phyloP scores from a whole-genome alignment of 495 filamentous ascomycete species.

The Hypoxylon fuscum region DNA sequence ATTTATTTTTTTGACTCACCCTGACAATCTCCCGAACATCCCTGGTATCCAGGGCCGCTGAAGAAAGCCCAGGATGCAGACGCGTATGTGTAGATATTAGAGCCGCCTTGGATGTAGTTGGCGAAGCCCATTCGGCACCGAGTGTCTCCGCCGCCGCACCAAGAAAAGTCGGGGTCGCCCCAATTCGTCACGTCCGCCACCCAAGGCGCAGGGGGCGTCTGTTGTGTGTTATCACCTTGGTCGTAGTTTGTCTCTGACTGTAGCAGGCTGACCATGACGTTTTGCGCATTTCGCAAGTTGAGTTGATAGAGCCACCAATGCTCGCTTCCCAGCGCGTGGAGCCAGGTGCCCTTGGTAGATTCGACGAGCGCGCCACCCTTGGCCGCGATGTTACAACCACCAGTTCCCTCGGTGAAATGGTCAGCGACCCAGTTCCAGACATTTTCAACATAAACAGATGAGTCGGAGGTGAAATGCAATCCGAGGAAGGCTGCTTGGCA shows the following conservation, averaged over 20 bases:
- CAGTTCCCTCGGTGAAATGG: conserved; percentile 70
- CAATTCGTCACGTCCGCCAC: conserved; percentile 49
- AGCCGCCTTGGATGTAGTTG: conserved; percentile 68
- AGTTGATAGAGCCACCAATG: conserved; percentile 82
- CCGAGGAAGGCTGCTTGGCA: conserved; percentile 69
- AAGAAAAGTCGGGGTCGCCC: conserved; percentile 66
- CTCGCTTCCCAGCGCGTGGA: conserved; percentile 75
- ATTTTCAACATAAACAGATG: conserved; percentile 72
- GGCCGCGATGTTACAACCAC: conserved; percentile 53
- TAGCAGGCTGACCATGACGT: conserved; percentile 80
- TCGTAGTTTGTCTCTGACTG: conserved; percentile 93
- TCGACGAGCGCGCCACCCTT: conserved; percentile 66
- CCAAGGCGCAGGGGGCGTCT: conserved; percentile 59
- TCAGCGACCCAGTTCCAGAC: conserved; percentile 78
- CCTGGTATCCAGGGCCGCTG: conserved; percentile 53
- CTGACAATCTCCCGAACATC: conserved; percentile 50
- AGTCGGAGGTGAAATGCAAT: conserved; percentile 69
- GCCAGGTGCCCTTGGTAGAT: conserved; percentile 66
- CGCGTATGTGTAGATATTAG: conserved; percentile 64
- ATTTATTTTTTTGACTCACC: conserved; percentile 24
- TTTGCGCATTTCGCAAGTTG: conserved; percentile 73
- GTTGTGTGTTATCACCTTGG: conserved; percentile 75
- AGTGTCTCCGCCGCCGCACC: conserved; percentile 46
- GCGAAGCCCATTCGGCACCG: conserved; percentile 64
- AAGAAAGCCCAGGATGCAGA: conserved; percentile 78